Evolutionary conservation across 345 rosid genomes (phyloP).

Genomic region (Citrus inodora): DNA sequence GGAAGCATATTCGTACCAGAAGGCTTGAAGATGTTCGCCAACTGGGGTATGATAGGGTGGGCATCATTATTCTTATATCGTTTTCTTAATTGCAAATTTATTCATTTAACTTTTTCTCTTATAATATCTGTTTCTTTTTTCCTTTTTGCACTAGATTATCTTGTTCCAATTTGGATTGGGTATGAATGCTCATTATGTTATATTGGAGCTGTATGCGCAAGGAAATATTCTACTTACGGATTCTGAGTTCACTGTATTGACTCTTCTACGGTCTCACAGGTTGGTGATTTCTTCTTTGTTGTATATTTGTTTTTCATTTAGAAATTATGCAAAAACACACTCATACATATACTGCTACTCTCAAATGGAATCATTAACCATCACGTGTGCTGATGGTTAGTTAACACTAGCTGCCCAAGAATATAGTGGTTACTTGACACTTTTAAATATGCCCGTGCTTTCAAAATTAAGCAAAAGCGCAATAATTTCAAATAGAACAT

Average conservation of each 20-base stretch:
- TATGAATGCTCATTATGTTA: slow-evolving; percentile 80
- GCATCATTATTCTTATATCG: too few species aligned
- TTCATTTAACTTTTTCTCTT: background rate
- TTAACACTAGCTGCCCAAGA: background rate
- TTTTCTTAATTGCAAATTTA: background rate
- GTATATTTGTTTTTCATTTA: background rate
- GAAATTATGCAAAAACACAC: background rate
- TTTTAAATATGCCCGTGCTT: background rate
- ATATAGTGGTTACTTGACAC: background rate
- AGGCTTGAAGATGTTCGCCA: slow-evolving; percentile 98
- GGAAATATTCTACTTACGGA: slow-evolving; percentile 94
- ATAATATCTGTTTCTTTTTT: background rate
- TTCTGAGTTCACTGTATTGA: slow-evolving; percentile 78
- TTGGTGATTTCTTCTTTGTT: slow-evolving; percentile 17
- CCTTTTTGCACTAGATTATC: slow-evolving; percentile 52
- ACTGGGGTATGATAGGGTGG: slow-evolving; percentile 95
- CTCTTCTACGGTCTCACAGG: slow-evolving; percentile 98
- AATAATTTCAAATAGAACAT: background rate
- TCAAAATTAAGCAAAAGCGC: background rate
- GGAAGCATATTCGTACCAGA: slow-evolving; percentile 90
- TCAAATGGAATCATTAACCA: background rate
- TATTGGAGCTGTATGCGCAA: slow-evolving; percentile 96
- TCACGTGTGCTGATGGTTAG: background rate
- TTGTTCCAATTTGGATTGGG: slow-evolving; percentile 95
- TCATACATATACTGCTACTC: too few species aligned